Conservation (phyloP, 352 stramenopile species). For the Globisporangium carolinianum region DNA sequence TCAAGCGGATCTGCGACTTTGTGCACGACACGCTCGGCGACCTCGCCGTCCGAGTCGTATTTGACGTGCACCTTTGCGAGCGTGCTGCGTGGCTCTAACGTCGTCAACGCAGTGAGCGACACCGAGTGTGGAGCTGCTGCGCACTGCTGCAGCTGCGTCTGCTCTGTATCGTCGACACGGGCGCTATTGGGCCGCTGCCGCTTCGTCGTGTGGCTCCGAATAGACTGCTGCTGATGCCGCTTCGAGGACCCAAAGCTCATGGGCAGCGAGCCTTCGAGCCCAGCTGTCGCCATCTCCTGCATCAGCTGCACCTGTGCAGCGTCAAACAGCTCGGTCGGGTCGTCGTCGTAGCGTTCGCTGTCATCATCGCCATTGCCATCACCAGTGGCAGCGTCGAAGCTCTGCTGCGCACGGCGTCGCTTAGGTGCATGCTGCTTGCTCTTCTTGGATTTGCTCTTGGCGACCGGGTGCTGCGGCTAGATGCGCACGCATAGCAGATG, state of each 20-base stretch:
- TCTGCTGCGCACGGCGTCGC: conserved; percentile 11
- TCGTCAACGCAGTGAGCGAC: too few relatives aligned
- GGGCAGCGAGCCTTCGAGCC: conserved; percentile 42
- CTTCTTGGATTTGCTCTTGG: conserved; percentile 9
- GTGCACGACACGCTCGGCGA: conserved; percentile 32
- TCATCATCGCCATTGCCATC: conserved; percentile 8
- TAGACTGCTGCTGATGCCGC: neutral
- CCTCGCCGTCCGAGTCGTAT: conserved; percentile 62
- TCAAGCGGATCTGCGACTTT: conserved; percentile 15
- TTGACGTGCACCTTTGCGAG: conserved; percentile 56
- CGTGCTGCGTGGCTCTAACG: neutral
- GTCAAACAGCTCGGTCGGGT: conserved; percentile 23
- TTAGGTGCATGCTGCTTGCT: conserved; percentile 16
- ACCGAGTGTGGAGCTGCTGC: neutral
- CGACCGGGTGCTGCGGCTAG: neutral
- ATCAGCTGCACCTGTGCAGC: conserved; percentile 46
- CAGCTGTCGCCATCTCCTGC: conserved; percentile 52
- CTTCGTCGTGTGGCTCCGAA: neutral
- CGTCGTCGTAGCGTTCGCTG: conserved; percentile 16
- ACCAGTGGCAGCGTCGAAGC: neutral
- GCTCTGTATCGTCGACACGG: neutral
- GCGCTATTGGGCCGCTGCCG: neutral
- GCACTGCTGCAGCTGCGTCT: neutral
- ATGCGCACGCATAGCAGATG: neutral
- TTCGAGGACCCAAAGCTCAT: conserved; percentile 41